These are phyloP conservation scores for Paraconiothyrium brasiliense DNA, from an alignment of 2,329 filamentous ascomycete species.

Conservation along the genomic window DNA sequence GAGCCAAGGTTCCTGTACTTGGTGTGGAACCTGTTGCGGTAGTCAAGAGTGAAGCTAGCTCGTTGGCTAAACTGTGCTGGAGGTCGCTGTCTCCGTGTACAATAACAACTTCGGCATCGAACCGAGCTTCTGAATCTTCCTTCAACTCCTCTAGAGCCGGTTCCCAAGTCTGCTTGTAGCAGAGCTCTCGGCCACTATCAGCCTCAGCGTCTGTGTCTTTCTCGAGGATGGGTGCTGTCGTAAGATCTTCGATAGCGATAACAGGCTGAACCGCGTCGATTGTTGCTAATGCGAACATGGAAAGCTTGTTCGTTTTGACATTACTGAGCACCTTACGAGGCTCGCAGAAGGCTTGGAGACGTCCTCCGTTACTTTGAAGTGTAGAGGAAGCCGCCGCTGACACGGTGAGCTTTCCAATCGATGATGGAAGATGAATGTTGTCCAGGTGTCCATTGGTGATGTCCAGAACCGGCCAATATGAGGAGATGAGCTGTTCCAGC, in stretches of 20 bases:
- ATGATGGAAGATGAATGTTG: conserved; percentile 34
- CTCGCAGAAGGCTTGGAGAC: conserved; percentile 29
- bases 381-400: conserved; percentile 23
- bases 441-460: conserved; percentile 20
- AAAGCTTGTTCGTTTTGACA: conserved; percentile 28
- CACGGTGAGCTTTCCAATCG: conserved; percentile 34
- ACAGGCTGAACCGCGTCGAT: conserved; percentile 24
- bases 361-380: conserved; percentile 14
- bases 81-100: conserved; percentile 8
- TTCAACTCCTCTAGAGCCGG: conserved; percentile 16
- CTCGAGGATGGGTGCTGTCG: conserved; percentile 33
- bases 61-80: conserved; percentile 1
- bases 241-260: conserved; percentile 33
- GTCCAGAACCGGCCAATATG: conserved; percentile 41
- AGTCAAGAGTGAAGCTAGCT: conserved; percentile 1
- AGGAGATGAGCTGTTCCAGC: conserved; percentile 37
- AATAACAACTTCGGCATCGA: conserved; percentile 10
- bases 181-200: conserved; percentile 31
- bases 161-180: conserved; percentile 42
- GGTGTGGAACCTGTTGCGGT: conserved; percentile 3
- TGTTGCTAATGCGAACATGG: conserved; percentile 30
- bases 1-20: neutral
- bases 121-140: neutral
- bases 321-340: conserved; percentile 17
- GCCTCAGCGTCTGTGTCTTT: conserved; percentile 17